Percentiles rank a stretch among this genome's conserved stretches.
phyloP scores from a whole-genome alignment of 768 basidiomycete genomes.

The Tricholoma flavovirens region DNA sequence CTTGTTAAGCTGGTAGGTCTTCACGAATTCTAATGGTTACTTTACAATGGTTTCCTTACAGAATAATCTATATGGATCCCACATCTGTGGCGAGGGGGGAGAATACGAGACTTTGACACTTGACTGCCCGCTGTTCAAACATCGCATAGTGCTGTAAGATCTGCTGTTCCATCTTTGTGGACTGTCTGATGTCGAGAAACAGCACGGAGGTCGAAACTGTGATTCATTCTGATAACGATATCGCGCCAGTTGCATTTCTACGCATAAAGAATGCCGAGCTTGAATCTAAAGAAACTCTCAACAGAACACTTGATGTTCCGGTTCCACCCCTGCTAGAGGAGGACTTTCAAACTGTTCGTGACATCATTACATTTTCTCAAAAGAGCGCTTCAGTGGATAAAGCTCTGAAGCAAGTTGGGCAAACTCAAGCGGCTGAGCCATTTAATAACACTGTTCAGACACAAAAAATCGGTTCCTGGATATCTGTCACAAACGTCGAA shows the following conservation, averaged over 20 bases:
- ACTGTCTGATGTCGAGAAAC: slow-evolving; percentile 4
- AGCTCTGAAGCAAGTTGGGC: not conserved
- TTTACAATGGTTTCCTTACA: slow-evolving; percentile 20
- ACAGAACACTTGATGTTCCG: slow-evolving; percentile 14
- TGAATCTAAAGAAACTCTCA: slow-evolving; percentile 39
- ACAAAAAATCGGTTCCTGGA: slow-evolving; percentile 52
- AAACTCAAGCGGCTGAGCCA: not conserved
- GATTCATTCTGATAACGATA: slow-evolving; percentile 73
- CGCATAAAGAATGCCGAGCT: slow-evolving; percentile 68
- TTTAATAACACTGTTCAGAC: slow-evolving; percentile 9
- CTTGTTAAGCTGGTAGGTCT: slow-evolving; percentile 62
- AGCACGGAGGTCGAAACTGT: slow-evolving; percentile 67
- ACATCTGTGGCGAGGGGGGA: slow-evolving; percentile 96
- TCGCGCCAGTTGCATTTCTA: slow-evolving; percentile 89
- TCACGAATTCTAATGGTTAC: not conserved
- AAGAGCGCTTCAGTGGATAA: not conserved
- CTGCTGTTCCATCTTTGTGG: not conserved
- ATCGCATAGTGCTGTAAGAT: slow-evolving; percentile 64
- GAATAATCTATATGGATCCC: slow-evolving; percentile 82
- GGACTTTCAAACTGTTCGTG: slow-evolving; percentile 24
- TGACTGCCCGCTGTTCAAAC: slow-evolving; percentile 85
- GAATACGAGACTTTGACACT: slow-evolving; percentile 95
- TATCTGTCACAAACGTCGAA: slow-evolving; percentile 59
- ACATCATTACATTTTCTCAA: slow-evolving; percentile 13
- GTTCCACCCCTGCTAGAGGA: slow-evolving; percentile 54